Evolutionary conservation across 176 grass and related monocot species (phyloP), one percentile per base, ranked within the genome.

Genomic region (Oryza rufipogon): DNA sequence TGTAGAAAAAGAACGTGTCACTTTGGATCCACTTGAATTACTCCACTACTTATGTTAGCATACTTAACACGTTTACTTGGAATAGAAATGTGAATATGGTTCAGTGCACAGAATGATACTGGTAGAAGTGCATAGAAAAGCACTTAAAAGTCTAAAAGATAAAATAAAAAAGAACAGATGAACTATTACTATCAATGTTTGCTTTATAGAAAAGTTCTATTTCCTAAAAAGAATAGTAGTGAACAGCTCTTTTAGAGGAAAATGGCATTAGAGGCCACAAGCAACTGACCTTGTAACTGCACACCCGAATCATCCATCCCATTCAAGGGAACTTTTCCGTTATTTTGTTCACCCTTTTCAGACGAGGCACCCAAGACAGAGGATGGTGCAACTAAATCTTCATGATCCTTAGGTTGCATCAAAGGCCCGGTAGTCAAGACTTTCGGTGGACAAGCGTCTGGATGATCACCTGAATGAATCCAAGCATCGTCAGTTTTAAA

Each of bases 261-360:
- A 78, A 64, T 6, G 77, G 12, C 68, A 80, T 74, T 80, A 64
- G 82, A 63, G 81, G 48, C 23, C 25, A 39, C 64, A 87, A 80
- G 81, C 41, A 87, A 87, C 76, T 87, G 36, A 91, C 89, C 89
- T 87, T 87, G 81, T 46, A 52, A 30, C 23, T 87, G 81, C 23
- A 73, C 85, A 84, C 66, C 34, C 54, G 75, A 23, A 80, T 80
- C 52, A 36, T 71, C 64, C 19, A 74, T 71, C 54, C 66, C 70
- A 84, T 72, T 80, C 38, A 30, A 13, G 10, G 49, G 34, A 84
- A 42, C 58, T 84, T 80, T 56, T 9, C 33, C 15, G 19, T 45
- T 15, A 7, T 70, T 70, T 54, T 65, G 70, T 71, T 41, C 64
- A 51, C 26, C 33, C 22, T 76, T 76, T 5, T 75, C 76, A 81